Conservation (phyloP, 352 stramenopile species). For the Achlya hypogyna region DNA sequence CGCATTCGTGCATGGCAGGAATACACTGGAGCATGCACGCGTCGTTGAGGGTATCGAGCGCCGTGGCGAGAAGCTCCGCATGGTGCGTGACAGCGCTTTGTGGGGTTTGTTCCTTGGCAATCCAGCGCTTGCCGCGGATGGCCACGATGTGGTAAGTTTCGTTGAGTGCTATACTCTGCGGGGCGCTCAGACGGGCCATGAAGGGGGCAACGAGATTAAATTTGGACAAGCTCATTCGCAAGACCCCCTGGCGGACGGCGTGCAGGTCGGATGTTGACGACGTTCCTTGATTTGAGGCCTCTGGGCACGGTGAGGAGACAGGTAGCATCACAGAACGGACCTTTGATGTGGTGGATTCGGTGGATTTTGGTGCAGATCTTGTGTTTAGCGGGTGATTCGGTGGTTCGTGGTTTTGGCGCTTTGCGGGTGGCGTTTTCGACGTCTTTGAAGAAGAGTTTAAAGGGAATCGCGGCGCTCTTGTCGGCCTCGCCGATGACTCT, state of each 20-base stretch:
- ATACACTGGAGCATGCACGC: not conserved
- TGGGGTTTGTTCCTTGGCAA: not conserved
- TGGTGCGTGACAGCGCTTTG: not conserved
- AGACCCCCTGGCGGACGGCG: not conserved
- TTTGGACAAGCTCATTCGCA: not conserved
- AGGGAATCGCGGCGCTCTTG: not conserved
- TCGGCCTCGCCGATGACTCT: not conserved
- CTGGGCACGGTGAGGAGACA: too few relatives aligned
- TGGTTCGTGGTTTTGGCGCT: not conserved
- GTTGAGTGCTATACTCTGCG: too few relatives aligned
- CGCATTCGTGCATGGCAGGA: not conserved
- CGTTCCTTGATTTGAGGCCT: too few relatives aligned
- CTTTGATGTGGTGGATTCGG: not conserved
- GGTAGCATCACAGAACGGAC: not conserved
- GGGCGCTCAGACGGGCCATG: too few relatives aligned
- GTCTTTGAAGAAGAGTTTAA: conserved; percentile 11
- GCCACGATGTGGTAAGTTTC: not conserved
- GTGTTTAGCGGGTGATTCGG: not conserved
- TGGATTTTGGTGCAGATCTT: not conserved
- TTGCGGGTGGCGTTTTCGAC: not conserved
- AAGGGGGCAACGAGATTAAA: not conserved
- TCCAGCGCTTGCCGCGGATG: conserved; percentile 14
- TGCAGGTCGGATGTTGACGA: too few relatives aligned
- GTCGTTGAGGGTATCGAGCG: not conserved
- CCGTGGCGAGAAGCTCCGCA: not conserved